Percentiles rank a stretch among this genome's conserved stretches.
Evolutionary conservation across 2,329 filamentous ascomycete genomes (phyloP).

Genomic region (Didymella pinodella): DNA sequence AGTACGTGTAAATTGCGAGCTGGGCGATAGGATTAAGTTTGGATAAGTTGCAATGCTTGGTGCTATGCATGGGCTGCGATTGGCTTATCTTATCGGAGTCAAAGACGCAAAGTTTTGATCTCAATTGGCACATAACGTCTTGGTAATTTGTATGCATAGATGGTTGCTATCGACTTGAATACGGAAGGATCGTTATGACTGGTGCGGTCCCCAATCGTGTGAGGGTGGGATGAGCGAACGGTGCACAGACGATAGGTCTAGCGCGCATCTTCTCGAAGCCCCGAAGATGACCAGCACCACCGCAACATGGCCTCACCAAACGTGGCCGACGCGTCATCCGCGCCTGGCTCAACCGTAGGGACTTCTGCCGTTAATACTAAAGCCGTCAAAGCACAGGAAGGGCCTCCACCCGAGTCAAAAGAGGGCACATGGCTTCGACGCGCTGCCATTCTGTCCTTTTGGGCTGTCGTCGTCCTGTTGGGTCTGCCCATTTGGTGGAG

Average conservation of each 20-base stretch:
- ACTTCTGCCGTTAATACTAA: conserved; percentile 8
- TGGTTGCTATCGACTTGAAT: background rate
- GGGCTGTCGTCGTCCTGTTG: conserved; percentile 81
- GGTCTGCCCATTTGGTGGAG: conserved; percentile 96
- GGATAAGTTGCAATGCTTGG: background rate
- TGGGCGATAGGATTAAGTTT: background rate
- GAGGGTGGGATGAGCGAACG: conserved; percentile 19
- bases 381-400: conserved; percentile 20
- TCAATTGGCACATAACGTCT: background rate
- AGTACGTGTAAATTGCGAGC: background rate
- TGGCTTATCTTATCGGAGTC: background rate
- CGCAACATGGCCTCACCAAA: conserved; percentile 41
- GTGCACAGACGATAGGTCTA: background rate
- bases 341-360: conserved; percentile 18
- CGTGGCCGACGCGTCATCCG: conserved; percentile 32
- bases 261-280: conserved; percentile 14
- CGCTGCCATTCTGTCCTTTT: conserved; percentile 85
- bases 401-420: conserved; percentile 78
- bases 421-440: conserved; percentile 74
- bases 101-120: background rate
- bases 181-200: background rate
- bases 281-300: conserved; percentile 31
- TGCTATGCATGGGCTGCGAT: background rate
- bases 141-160: background rate
- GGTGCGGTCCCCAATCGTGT: conserved; percentile 1